These are phyloP conservation scores for Diaporthe helianthi DNA, from an alignment of 2,329 filamentous ascomycete genomes.

Conservation along the genomic window DNA sequence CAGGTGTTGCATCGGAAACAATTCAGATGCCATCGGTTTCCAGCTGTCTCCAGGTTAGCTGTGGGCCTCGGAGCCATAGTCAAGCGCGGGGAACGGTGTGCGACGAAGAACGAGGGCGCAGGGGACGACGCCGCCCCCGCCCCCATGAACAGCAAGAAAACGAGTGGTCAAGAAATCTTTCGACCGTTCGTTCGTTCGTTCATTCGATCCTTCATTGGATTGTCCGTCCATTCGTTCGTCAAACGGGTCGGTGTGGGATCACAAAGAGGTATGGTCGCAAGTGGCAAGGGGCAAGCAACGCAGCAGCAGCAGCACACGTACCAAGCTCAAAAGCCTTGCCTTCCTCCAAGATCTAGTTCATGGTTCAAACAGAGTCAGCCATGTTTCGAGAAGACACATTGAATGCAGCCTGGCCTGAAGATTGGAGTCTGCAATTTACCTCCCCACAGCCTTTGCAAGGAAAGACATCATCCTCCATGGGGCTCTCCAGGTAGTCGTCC, in stretches of 20 bases:
- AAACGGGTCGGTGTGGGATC: background rate
- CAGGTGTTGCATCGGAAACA: constrained; percentile 99
- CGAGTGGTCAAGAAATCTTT: background rate
- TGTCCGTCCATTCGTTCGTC: background rate
- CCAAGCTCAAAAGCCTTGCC: constrained; percentile 98
- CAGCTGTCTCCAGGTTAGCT: constrained; percentile 63
- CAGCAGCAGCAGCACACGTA: constrained; percentile 52
- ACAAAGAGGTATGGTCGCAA: background rate
- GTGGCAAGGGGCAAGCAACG: constrained; percentile 1
- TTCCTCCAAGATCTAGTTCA: constrained; percentile 86
- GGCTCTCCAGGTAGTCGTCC: constrained; percentile 68
- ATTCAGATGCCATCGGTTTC: constrained; percentile 97
- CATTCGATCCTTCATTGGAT: background rate
- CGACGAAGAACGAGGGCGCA: background rate
- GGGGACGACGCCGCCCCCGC: background rate
- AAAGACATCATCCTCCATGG: constrained; percentile 84
- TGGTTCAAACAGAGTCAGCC: constrained; percentile 21
- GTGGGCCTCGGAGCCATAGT: constrained; percentile 34
- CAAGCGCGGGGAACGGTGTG: constrained; percentile 11
- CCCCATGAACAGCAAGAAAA: background rate
- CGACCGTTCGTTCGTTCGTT: background rate
- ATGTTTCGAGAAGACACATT: constrained; percentile 33
- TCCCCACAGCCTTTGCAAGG: constrained; percentile 94
- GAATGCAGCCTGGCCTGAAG: constrained; percentile 40
- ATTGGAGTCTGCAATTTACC: constrained; percentile 56